Base-by-base conservation (phyloP, 192 early-diverging fungal genomes). In the Paraglomus occultum region DNA sequence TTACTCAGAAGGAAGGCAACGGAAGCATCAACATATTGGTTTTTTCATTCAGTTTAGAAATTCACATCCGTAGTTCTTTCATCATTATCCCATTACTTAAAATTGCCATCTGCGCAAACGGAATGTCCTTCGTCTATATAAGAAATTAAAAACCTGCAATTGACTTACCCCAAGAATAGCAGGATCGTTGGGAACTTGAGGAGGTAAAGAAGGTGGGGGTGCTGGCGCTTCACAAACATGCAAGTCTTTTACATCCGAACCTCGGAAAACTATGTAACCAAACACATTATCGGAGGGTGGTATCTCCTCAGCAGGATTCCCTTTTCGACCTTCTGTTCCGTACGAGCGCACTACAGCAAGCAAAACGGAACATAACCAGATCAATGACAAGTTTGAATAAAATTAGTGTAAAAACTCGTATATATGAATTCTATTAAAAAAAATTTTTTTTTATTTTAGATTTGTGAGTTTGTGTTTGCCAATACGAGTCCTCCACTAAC, bases 261-360 rank as follows among this genome's bases (percentile, higher is more conserved):
- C 97, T 43, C 94, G 87, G 76, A 99, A 99, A 38, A 95, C 90
- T 70, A 99, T 95, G 70, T 85, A 92, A 66, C 93, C 92, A 79
- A 91, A 99, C 47, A 94, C 80, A 72, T 91, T 88, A 43, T 92
- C 90, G 15, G 88, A 87, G 0, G 89, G 79, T n/a, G 89, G 90
- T 64, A 99, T 92, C 75, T 97, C 95, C 64, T 97, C 89, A 53
- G 76, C 66, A 10, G 87, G 88, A 65, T 92, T 87, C 11, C 82
- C 81, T 53, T 82, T 79, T 38, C 96, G 90, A 70, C 95, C 95
- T 77, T 99, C 96, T 1, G 96, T 99, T 66, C 96, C 96, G 78
- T 89, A 91, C n/a, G 94, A 95, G 51, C 88, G 88, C 57, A 94
- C 93, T 93, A 64, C 47, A 42, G 43, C 6, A 31, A 71, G 57